Conservation (phyloP, 306 rosid genomes). For the Cicer arietinum region DNA sequence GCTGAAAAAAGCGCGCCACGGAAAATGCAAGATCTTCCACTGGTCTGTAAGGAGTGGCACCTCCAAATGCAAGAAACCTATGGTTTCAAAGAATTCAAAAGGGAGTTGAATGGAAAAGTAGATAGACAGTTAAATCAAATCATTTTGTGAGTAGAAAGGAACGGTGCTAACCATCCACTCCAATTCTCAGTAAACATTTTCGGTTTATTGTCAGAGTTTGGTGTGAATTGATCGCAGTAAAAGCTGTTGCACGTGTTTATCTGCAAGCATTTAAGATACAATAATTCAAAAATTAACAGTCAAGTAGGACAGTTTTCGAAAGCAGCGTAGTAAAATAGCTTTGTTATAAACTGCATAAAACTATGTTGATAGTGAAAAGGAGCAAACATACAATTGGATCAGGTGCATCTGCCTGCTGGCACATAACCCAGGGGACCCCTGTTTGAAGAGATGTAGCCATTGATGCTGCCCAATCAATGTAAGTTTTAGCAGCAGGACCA, state of each 20-base stretch:
- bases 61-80: slow-evolving; percentile 89
- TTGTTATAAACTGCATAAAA: background rate
- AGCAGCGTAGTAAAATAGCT: background rate
- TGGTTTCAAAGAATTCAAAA: slow-evolving; percentile 9
- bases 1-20: slow-evolving; percentile 89
- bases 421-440: slow-evolving; percentile 99
- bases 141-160: slow-evolving; percentile 22
- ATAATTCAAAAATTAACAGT: slow-evolving; percentile 1
- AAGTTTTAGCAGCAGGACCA: slow-evolving; percentile 77
- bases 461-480: slow-evolving; percentile 83
- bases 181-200: slow-evolving; percentile 96
- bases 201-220: slow-evolving; percentile 77
- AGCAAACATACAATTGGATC: slow-evolving; percentile 78
- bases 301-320: slow-evolving; percentile 19
- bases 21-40: slow-evolving; percentile 90
- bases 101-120: slow-evolving; percentile 1
- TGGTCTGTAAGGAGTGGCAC: slow-evolving; percentile 81
- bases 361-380: background rate
- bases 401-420: slow-evolving; percentile 92
- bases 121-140: background rate
- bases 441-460: slow-evolving; percentile 90
- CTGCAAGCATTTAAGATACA: slow-evolving; percentile 49
- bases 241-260: slow-evolving; percentile 91
- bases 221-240: slow-evolving; percentile 87
- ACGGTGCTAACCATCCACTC: slow-evolving; percentile 79